Evolutionary conservation across 1,284 basidiomycete species (phyloP), one percentile per base, ranked within the genome.

Genomic region (Apiotrichum gracile): DNA sequence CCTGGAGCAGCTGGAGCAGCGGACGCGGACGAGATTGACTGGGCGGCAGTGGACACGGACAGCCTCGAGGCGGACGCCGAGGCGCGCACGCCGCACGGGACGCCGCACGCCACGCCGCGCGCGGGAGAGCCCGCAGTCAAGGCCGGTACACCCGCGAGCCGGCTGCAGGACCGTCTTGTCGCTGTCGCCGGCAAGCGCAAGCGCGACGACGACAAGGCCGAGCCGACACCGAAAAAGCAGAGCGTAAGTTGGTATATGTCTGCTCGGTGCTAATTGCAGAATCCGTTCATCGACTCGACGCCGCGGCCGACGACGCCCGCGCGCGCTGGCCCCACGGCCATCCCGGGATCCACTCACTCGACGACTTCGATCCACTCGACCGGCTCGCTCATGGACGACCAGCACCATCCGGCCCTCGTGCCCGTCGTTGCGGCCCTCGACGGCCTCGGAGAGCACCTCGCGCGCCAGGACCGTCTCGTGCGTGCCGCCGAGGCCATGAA

Each of bases 401-500:
- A 58, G 2, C 46, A 54, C 3, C 69, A 72, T 34, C 49, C 61
- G 6, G 54, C 58, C 17, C 60, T 68, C 34, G 57, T 63, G 1
- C 62, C 67, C 1, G 51, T 64, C 2, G n/a, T 66, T 16, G 51
- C 52, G 1, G 51, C 55, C 6, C 53, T 73, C 12, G 60, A 61
- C 31, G 61, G 64, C 8, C 33, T 73, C 2, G 62, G 60, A 2
- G 71, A 68, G 43, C 64, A 72, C 47, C 53, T 73, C 6, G 54
- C 63, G 33, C 65, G 69, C 4, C 64, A 68, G 55, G 71, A 73
- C 22, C 49, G 71, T 8, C 55, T 69, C n/a, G 55, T 72, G 16
- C 47, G 53, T 8, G 69, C 69, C 0, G 64, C 65, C 0, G 66
- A 73, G 33, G 55, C 62, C 38, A 67, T 67, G 60, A 72, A 72